Evolutionary conservation across 1,284 basidiomycete species (phyloP).

Genomic region (Ceratorhiza oryzae-sativae): DNA sequence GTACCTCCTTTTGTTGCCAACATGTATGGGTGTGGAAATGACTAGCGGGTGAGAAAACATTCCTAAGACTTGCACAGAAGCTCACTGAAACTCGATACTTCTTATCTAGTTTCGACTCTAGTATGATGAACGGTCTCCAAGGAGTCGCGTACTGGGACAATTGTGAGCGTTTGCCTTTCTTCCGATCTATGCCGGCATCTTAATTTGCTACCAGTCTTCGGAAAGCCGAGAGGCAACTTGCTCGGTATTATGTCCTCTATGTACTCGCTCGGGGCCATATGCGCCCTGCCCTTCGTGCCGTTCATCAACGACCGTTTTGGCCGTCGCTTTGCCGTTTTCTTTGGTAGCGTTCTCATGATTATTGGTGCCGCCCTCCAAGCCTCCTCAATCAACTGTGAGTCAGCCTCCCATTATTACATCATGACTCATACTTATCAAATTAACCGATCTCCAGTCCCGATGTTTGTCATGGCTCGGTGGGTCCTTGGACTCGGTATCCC

Average conservation of each 20-base stretch:
- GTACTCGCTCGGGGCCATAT: conserved; percentile 63
- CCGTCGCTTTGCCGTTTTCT: conserved; percentile 55
- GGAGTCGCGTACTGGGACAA: conserved; percentile 57
- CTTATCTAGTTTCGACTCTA: conserved; percentile 59
- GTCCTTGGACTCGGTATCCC: conserved; percentile 60
- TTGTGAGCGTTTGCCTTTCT: conserved; percentile 51
- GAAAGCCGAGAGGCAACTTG: conserved; percentile 58
- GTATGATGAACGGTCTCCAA: conserved; percentile 64
- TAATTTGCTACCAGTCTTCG: conserved; percentile 53
- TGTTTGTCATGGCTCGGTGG: conserved; percentile 61
- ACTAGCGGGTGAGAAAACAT: conserved; percentile 59
- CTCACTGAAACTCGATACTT: not conserved
- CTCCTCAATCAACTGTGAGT: conserved; percentile 40
- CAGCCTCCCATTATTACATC: not conserved
- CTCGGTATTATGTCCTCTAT: conserved; percentile 53
- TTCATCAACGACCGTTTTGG: conserved; percentile 56
- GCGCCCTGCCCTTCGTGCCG: conserved; percentile 57
- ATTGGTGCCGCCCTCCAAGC: conserved; percentile 58
- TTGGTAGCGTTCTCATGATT: conserved; percentile 59
- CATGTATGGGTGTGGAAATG: conserved; percentile 68
- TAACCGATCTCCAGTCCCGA: conserved; percentile 51
- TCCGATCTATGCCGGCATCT: not conserved
- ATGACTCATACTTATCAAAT: not conserved
- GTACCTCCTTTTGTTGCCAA: conserved; percentile 63
- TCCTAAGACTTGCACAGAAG: not conserved